phyloP scores from a whole-genome alignment of 129 eudicot species.

The Arctium minus region DNA sequence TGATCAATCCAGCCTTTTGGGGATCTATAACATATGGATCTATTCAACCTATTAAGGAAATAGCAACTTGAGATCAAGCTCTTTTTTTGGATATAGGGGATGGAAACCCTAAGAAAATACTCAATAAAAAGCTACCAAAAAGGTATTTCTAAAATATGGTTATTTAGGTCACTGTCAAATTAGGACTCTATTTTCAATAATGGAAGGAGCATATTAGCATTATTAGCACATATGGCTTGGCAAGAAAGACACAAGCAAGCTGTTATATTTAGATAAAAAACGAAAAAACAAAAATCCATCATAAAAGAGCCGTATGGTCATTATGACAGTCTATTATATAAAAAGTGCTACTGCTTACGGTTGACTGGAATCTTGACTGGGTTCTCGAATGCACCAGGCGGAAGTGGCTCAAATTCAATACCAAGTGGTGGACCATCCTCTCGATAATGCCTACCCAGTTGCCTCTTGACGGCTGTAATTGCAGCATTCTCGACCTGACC shows the following conservation, averaged over 20 bases:
- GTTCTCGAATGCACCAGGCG: slow-evolving; percentile 93
- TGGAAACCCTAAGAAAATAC: neutral
- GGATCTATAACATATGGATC: too few relatives aligned
- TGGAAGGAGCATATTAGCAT: neutral
- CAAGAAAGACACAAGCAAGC: neutral
- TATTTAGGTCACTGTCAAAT: neutral
- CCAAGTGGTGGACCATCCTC: slow-evolving; percentile 95
- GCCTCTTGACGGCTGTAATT: slow-evolving; percentile 92
- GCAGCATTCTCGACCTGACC: slow-evolving; percentile 77
- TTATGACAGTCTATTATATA: neutral
- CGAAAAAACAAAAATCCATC: neutral
- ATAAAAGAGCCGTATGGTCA: neutral
- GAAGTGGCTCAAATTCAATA: slow-evolving; percentile 84
- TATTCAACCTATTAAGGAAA: neutral
- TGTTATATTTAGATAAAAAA: neutral
- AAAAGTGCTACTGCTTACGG: slow-evolving; percentile 41
- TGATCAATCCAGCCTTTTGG: neutral
- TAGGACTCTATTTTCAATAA: neutral
- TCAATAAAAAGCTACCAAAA: neutral
- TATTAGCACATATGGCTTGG: neutral
- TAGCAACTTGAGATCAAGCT: neutral
- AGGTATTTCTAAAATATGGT: neutral
- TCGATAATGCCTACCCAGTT: slow-evolving; percentile 77
- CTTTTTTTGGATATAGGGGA: neutral
- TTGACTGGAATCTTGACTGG: slow-evolving; percentile 36